Evolutionary conservation across 345 rosid genomes (phyloP).

Genomic region (Lenwebbia sp.): DNA sequence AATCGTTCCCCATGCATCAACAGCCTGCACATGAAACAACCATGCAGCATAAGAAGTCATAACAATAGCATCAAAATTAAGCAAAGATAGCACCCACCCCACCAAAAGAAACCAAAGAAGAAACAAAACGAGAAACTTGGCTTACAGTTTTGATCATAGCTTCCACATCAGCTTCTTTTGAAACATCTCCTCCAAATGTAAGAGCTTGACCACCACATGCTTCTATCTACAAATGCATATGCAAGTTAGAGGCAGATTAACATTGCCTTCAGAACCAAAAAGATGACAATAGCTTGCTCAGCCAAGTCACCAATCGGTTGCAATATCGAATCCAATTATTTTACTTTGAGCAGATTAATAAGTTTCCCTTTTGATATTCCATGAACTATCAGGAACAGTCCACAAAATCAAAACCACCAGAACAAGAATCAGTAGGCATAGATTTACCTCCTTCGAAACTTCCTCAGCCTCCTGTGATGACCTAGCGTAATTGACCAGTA

Average conservation of each 20-base stretch:
- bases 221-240: slow-evolving; percentile 52
- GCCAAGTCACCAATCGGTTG: background rate
- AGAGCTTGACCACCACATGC: slow-evolving; percentile 85
- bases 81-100: background rate
- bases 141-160: slow-evolving; percentile 94
- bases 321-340: background rate
- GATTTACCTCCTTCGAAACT: slow-evolving; percentile 70
- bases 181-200: slow-evolving; percentile 94
- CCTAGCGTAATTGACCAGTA: slow-evolving; percentile 87
- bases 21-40: slow-evolving; percentile 47
- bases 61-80: background rate
- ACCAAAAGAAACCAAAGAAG: background rate
- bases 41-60: background rate
- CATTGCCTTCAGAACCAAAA: background rate
- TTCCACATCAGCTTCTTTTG: slow-evolving; percentile 84
- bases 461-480: slow-evolving; percentile 97
- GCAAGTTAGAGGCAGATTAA: background rate
- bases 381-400: background rate
- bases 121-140: background rate
- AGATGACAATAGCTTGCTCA: background rate
- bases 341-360: background rate
- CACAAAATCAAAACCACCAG: background rate
- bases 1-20: slow-evolving; percentile 92
- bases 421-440: background rate
- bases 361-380: background rate